Base-by-base conservation (phyloP, 768 basidiomycete species). In the Collybia sordida region DNA sequence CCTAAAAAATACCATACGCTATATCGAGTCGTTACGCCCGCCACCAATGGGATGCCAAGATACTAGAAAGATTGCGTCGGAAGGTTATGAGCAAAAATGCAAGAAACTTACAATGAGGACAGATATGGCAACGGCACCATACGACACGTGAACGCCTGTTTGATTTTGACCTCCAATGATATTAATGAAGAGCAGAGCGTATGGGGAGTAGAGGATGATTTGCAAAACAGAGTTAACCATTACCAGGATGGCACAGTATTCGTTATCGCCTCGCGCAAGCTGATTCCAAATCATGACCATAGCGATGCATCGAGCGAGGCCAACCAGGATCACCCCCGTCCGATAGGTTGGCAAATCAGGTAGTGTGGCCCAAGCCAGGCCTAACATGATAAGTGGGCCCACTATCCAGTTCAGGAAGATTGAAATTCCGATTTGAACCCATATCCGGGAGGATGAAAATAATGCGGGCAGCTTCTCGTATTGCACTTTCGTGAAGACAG, bases 251-350 rank as follows among this genome's bases (percentile, higher is more conserved):
- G 86, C 90, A 55, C 88, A 90, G 57, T 88, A 86, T 50, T 91
- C 77, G 18, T 58, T 56, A 56, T 92, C 81, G 4, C 90, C 90
- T 31, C 73, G 64, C 0, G 87, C 88, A 5, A 93, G 75, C 44
- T 81, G 76, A 57, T 87, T 89, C 90, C 90, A 92, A 38, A 93
- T 86, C 72, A 88, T 80, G 52, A 89, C 86, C 85, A 85, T 86
- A 3, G 85, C 83, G 47, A 82, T 83, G 59, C 79, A 88, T 40
- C 85, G 72, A 11, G 86, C 88, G 19, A 90, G 65, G 8, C 92
- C 91, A 28, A 93, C 90, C 70, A 93, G 72, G 58, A 93, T 85
- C 3, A 94, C 86, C 2, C 92, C 92, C 0, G 81, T 80, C 19
- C 90, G 79, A 60, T 91, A 89, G 2, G 77, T 76, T 18, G 83